These are phyloP conservation scores for Hygrophorus pudorinus DNA, from an alignment of 768 basidiomycete species.

Conservation along the genomic window DNA sequence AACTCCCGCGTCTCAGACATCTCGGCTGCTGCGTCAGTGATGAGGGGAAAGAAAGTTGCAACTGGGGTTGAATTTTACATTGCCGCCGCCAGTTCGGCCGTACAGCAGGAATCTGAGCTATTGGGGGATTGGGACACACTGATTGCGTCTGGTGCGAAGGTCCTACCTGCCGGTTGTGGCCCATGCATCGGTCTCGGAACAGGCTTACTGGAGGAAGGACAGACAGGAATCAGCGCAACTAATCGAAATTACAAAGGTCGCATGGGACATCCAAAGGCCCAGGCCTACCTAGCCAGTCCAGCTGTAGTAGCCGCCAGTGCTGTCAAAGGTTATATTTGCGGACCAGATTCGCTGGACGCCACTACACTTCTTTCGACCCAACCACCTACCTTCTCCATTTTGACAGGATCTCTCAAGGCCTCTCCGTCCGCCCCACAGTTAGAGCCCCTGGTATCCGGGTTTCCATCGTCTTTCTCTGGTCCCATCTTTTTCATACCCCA, in stretches of 20 bases:
- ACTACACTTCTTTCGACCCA: constrained; percentile 36
- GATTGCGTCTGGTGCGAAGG: constrained; percentile 81
- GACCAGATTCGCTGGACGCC: constrained; percentile 62
- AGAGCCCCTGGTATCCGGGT: constrained; percentile 70
- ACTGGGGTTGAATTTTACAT: constrained; percentile 95
- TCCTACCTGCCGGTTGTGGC: constrained; percentile 91
- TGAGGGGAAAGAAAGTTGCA: constrained; percentile 70
- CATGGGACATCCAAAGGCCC: constrained; percentile 93
- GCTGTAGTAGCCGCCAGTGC: constrained; percentile 97
- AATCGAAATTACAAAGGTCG: constrained; percentile 99
- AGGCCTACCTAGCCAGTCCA: constrained; percentile 92
- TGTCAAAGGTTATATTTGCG: constrained; percentile 80
- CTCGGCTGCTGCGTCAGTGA: constrained; percentile 82
- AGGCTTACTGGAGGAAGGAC: constrained; percentile 87
- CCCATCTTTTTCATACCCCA: constrained; percentile 89
- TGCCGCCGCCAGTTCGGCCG: constrained; percentile 86
- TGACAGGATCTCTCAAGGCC: constrained; percentile 19
- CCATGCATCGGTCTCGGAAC: constrained; percentile 96
- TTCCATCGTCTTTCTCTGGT: constrained; percentile 77
- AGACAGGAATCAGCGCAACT: constrained; percentile 95
- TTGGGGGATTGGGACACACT: constrained; percentile 85
- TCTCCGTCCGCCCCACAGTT: constrained; percentile 17
- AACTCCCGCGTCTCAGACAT: constrained; percentile 96
- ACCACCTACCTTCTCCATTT: constrained; percentile 51
- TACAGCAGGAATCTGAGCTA: constrained; percentile 83